Percentiles rank a stretch among this genome's conserved stretches.
phyloP scores from a whole-genome alignment of 148 eudicot species.

The Chenopodium quinoa region DNA sequence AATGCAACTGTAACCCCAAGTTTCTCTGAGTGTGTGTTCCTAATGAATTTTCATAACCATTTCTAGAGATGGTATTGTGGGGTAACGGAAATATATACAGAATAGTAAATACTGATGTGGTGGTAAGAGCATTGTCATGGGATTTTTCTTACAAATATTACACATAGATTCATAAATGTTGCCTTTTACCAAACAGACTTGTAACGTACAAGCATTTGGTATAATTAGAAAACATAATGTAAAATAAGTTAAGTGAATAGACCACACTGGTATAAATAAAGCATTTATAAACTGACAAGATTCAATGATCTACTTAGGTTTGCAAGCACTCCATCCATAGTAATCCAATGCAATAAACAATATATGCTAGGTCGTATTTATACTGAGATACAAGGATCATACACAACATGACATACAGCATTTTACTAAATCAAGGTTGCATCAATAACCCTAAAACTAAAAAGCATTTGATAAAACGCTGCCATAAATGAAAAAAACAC shows the following conservation, averaged over 20 bases:
- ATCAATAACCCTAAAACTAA: background rate
- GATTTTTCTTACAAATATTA: background rate
- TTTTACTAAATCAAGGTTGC: background rate
- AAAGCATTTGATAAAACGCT: too few relatives aligned
- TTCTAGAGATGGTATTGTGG: too few relatives aligned
- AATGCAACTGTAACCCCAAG: background rate
- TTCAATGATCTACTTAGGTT: too few relatives aligned
- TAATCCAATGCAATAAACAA: background rate
- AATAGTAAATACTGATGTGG: too few relatives aligned
- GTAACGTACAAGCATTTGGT: background rate
- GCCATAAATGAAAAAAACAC: background rate
- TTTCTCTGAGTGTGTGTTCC: too few relatives aligned
- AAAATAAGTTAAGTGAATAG: background rate
- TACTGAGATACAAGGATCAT: background rate
- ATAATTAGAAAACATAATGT: background rate
- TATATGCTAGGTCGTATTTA: background rate
- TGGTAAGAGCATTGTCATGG: background rate
- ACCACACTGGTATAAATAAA: background rate
- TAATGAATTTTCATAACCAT: too few relatives aligned
- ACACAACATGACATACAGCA: background rate
- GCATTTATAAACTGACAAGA: background rate
- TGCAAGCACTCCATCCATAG: slow-evolving; percentile 4
- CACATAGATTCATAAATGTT: too few relatives aligned
- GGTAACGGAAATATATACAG: too few relatives aligned
- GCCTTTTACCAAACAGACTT: too few relatives aligned